Percentiles rank a stretch among this genome's conserved stretches.
phyloP scores from a whole-genome alignment of 495 filamentous ascomycete species.

The Aspergillus conjunctus region DNA sequence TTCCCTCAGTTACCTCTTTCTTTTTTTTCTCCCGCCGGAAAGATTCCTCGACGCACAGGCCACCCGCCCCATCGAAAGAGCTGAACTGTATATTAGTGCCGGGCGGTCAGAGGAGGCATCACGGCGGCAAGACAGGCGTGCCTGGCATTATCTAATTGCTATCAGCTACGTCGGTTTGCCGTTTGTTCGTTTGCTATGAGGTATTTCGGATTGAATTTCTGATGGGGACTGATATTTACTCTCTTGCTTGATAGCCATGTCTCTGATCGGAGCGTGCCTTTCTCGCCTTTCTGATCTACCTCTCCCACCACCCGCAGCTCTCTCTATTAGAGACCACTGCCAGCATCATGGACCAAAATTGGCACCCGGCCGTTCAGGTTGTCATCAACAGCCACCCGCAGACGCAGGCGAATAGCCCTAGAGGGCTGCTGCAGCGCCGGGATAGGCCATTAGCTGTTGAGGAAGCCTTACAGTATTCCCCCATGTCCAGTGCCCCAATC shows the following conservation, averaged over 20 bases:
- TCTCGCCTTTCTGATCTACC: slow-evolving; percentile 42
- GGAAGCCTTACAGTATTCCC: slow-evolving; percentile 88
- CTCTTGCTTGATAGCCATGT: slow-evolving; percentile 39
- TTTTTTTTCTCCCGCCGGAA: slow-evolving; percentile 21
- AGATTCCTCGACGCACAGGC: slow-evolving; percentile 36
- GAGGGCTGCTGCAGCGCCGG: slow-evolving; percentile 33
- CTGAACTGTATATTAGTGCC: slow-evolving; percentile 25
- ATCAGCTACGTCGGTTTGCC: slow-evolving; percentile 20
- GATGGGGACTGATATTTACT: slow-evolving; percentile 21
- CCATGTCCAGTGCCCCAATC: slow-evolving; percentile 84
- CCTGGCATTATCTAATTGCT: slow-evolving; percentile 36
- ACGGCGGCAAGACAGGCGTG: slow-evolving; percentile 30
- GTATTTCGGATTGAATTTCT: slow-evolving; percentile 8
- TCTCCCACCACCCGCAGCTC: slow-evolving; percentile 25
- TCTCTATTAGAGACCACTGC: slow-evolving; percentile 16
- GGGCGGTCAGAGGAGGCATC: slow-evolving; percentile 42
- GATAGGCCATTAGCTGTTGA: slow-evolving; percentile 63
- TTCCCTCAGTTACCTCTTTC: slow-evolving; percentile 24
- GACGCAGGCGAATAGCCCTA: slow-evolving; percentile 30
- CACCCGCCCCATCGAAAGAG: slow-evolving; percentile 16
- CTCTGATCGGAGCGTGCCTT: slow-evolving; percentile 57
- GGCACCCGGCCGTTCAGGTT: slow-evolving; percentile 48
- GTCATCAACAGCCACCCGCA: slow-evolving; percentile 46
- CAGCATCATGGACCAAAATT: slow-evolving; percentile 45
- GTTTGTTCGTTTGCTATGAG: slow-evolving; percentile 8